Evolutionary conservation across 106 monocot genomes (phyloP).

Genomic region (Cymbidium sinense): DNA sequence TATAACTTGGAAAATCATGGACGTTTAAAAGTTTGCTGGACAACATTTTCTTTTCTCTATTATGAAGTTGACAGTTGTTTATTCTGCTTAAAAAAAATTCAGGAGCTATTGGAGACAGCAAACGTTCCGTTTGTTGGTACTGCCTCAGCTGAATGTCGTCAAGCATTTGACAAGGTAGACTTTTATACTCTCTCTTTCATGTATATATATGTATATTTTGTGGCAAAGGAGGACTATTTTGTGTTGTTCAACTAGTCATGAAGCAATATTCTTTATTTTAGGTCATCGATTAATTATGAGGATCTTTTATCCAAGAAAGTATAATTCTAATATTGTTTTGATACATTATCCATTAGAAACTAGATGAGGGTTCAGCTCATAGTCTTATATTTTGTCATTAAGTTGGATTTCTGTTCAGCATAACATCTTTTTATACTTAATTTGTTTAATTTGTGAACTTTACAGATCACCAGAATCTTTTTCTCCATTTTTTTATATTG

Average conservation of each 20-base stretch:
- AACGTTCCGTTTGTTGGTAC: constrained; percentile 91
- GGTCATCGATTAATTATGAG: background rate
- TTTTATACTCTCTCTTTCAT: background rate
- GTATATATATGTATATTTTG: background rate
- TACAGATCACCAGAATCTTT: too few species aligned
- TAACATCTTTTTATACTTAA: too few species aligned
- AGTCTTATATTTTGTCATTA: too few species aligned
- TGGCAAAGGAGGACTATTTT: background rate
- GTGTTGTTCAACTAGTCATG: background rate
- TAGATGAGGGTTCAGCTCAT: background rate
- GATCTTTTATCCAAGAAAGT: background rate
- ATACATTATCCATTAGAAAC: background rate
- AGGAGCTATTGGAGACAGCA: constrained; percentile 87
- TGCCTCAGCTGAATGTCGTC: constrained; percentile 51
- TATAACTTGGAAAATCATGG: background rate
- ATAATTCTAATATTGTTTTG: background rate
- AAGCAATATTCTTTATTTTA: background rate
- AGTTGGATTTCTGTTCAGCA: too few species aligned
- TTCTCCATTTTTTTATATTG: too few species aligned
- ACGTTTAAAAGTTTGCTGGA: background rate
- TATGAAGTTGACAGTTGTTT: background rate
- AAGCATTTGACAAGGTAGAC: constrained; percentile 89
- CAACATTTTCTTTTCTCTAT: background rate
- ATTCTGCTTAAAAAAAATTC: constrained; percentile 5
- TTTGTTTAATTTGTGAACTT: too few species aligned